Evolutionary conservation across 805 yeast genomes (phyloP), one percentile per base, ranked within the genome.

Genomic region (Candida glaebosa): DNA sequence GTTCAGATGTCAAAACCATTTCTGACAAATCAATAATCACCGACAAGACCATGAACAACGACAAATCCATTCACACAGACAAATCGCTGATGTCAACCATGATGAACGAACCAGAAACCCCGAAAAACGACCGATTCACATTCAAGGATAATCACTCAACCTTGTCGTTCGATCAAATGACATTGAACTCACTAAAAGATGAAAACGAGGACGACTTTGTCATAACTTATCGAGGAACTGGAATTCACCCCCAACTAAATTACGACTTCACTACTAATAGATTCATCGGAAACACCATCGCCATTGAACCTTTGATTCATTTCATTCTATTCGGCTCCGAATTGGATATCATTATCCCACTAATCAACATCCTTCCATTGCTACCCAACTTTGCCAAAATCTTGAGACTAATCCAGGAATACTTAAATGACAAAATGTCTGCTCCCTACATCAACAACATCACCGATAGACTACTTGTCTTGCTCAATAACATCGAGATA

Each of bases 271-370:
- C 50, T 9, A 44, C 49, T 16, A 52, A 75, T 15, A 46, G 52
- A 14, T 66, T 74, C 20, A 48, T 71, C 5, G 70, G 76, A 17
- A 87, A 87, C n/a, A 24, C 46, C 56, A 25, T 35, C 18, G 18
- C 87, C 0, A 54, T 78, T 8, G 96, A 89, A 58, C 76, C 89
- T 35, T 69, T 89, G 28, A 78, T 90, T 42, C 97, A 90, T 61
- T 76, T 85, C 3, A 66, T 87, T 18, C 57, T 88, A 12, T 68
- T 67, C 41, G 51, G 52, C 22, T 46, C 47, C 14, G 46, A 54
- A 28, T 24, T 26, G 42, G 17, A 31, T 43, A 14, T 45, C 14
- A 41, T 60, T 39, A 25, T 42, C 50, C 52, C 54, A 18, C 40
- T 54, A n/a, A 51, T 58, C 19, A 46, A 53, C 14, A 55, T 58